Evolutionary conservation across 2,329 filamentous ascomycete genomes (phyloP), one percentile per base, ranked within the genome.

Genomic region (Lasiodiplodia hormozganensis): DNA sequence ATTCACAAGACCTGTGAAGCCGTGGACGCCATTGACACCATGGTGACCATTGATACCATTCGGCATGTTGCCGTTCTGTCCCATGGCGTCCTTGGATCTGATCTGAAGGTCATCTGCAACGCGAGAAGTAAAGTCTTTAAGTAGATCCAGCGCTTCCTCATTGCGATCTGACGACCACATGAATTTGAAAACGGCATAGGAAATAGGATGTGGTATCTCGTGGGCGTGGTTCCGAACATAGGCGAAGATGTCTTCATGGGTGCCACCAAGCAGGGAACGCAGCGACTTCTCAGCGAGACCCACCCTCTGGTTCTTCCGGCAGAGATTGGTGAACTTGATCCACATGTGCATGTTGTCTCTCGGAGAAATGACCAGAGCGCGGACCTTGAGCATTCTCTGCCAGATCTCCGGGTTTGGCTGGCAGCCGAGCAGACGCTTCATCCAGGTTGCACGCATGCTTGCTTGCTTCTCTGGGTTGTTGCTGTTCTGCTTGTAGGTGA

Each of bases 271-370:
- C n/a, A 99, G 85, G 70, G 93, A 93, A 77, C 96, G 94, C 65
- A 99, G 84, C 12, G 94, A 96, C 82, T 97, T 96, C 82, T 99
- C 96, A 0, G 96, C 96, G 60, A 99, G 87, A 11, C 96, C 95
- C 86, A 95, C 94, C 36, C 96, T 91, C 69, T 93, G 92, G 54
- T 95, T 97, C 80, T 99, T 99, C 75, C 96, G 92, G 80, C 96
- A 99, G 6, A 99, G 88, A 75, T 98, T 99, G 75, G 96, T 93
- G 78, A 97, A 99, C 78, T 99, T 99, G 84, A 99, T 98, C 90
- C 94, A 97, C 94, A 99, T 99, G 75, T 97, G 92, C 85, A 97
- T 93, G 75, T 97, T 97, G 78, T 99, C 94, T 40, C 89, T 89
- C 0, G 96, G 95, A 0, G 90, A 90, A 70, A 98, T 95, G 69